phyloP scores from a whole-genome alignment of 768 basidiomycete genomes.

The Gloeopeniophorella convolvens region DNA sequence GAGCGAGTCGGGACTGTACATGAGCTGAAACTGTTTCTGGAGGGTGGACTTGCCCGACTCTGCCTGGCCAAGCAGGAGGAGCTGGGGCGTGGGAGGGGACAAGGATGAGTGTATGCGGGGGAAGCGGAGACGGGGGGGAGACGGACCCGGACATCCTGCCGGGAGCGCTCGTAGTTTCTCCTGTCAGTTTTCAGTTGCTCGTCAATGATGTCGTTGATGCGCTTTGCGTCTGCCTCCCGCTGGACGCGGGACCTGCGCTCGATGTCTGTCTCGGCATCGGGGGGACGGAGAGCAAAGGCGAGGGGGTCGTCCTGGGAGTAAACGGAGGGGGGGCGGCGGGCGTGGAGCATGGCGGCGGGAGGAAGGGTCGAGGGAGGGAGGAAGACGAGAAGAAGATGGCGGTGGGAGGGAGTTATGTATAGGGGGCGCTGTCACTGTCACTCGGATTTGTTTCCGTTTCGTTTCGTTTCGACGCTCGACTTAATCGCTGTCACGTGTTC shows the following conservation, averaged over 20 bases:
- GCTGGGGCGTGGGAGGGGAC: constrained; percentile 32
- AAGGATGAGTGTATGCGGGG: constrained; percentile 22
- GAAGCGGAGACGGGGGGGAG: background rate
- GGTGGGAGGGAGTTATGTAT: constrained; percentile 15
- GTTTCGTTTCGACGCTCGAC: too few species aligned
- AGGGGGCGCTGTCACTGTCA: constrained; percentile 25
- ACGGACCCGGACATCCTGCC: constrained; percentile 68
- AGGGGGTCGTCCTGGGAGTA: constrained; percentile 71
- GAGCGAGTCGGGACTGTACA: constrained; percentile 67
- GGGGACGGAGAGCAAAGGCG: constrained; percentile 56
- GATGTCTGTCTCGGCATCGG: constrained; percentile 54
- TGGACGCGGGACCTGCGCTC: constrained; percentile 57
- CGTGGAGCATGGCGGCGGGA: constrained; percentile 34
- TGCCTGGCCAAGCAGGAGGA: constrained; percentile 71
- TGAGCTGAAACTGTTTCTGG: constrained; percentile 75
- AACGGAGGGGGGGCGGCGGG: constrained; percentile 60
- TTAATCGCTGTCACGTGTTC: too few species aligned
- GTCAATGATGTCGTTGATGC: constrained; percentile 75
- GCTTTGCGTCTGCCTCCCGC: constrained; percentile 67
- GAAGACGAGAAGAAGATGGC: constrained; percentile 12
- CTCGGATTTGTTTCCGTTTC: too few species aligned
- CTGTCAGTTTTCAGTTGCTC: constrained; percentile 69
- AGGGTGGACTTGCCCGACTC: constrained; percentile 75
- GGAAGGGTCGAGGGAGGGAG: constrained; percentile 23
- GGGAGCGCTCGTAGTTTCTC: constrained; percentile 55